Conservation (phyloP, 495 filamentous ascomycete species). For the Letharia columbiana region DNA sequence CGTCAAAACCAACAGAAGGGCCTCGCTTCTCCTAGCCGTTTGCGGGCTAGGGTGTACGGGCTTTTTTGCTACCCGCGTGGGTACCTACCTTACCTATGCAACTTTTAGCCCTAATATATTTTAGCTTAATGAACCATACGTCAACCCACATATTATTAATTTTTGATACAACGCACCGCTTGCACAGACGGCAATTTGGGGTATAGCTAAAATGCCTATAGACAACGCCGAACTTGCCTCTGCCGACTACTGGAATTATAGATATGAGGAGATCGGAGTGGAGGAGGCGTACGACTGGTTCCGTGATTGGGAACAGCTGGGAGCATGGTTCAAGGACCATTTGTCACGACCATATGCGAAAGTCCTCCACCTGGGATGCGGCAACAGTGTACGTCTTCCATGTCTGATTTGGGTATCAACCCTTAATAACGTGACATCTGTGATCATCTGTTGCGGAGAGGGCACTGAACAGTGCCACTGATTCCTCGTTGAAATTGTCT, state of each 20-base stretch:
- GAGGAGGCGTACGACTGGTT: constrained; percentile 2
- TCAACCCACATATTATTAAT: no score
- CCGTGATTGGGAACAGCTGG: constrained; percentile 2
- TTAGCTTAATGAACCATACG: no score
- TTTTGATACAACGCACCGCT: no score
- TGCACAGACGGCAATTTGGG: neutral
- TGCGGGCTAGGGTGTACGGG: no score
- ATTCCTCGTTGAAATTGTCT: neutral
- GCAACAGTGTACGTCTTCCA: no score
- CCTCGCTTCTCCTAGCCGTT: no score
- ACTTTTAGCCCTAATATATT: no score
- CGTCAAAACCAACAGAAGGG: no score
- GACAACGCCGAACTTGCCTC: neutral
- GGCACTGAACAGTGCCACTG: neutral
- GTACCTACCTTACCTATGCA: no score
- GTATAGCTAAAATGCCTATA: neutral
- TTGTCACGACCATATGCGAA: neutral
- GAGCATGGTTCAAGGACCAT: neutral
- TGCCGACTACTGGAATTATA: neutral
- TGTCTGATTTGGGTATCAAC: neutral
- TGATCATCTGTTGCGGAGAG: neutral
- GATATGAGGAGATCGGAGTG: neutral
- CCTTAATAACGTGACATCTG: neutral
- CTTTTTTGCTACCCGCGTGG: no score
- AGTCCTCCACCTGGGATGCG: neutral